Conservation (phyloP, 1,139 yeast species). For the Schizosaccharomyces versatilis region DNA sequence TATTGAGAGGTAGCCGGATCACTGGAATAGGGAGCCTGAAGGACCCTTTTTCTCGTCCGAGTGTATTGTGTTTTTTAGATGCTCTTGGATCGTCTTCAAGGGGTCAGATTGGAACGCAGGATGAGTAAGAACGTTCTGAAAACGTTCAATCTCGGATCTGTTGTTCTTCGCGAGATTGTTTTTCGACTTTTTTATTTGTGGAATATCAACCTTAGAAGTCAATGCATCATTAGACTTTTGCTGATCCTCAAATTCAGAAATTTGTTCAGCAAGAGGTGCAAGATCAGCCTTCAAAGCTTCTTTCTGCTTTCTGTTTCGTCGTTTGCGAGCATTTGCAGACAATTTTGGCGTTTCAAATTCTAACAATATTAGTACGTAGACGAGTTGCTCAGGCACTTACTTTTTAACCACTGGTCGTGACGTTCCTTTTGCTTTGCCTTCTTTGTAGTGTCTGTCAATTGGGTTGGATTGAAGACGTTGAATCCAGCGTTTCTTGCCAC, state of each 20-base stretch:
- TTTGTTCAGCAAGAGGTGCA: background rate
- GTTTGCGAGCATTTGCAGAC: background rate
- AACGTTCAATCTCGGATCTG: background rate
- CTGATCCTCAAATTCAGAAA: background rate
- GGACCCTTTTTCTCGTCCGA: background rate
- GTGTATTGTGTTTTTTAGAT: conserved; percentile 14
- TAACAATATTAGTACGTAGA: too few relatives aligned
- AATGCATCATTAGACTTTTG: too few relatives aligned
- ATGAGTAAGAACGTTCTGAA: background rate
- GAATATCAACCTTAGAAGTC: too few relatives aligned
- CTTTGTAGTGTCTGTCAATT: too few relatives aligned
- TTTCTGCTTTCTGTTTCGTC: background rate
- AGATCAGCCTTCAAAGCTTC: background rate
- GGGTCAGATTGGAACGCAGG: background rate
- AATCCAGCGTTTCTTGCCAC: too few relatives aligned
- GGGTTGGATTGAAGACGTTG: too few relatives aligned
- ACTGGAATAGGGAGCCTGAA: background rate
- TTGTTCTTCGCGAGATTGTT: background rate
- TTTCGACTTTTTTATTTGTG: background rate
- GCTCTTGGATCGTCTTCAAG: background rate
- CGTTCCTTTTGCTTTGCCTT: too few relatives aligned
- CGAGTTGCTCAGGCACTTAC: too few relatives aligned
- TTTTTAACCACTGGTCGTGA: too few relatives aligned
- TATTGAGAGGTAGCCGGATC: too few relatives aligned
- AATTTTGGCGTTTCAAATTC: background rate